phyloP scores from a whole-genome alignment of 148 eudicot genomes.

The Rhododendron griersonianum region DNA sequence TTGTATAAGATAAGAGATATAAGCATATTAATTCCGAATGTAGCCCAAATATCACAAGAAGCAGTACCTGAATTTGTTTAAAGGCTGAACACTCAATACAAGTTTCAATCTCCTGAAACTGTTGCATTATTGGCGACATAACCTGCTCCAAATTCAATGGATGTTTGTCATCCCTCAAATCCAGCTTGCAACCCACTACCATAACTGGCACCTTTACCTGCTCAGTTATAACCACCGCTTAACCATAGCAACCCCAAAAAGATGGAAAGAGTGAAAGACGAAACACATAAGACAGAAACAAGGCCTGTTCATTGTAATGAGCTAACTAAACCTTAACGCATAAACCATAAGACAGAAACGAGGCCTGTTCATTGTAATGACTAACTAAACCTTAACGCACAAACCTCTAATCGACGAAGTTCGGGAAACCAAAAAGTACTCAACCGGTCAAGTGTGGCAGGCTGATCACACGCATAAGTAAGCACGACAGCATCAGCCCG shows the following conservation, averaged over 20 bases:
- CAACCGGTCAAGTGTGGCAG: slow-evolving; percentile 67
- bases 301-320: background rate
- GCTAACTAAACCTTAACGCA: background rate
- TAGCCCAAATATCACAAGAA: background rate
- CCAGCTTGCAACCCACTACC: slow-evolving; percentile 96
- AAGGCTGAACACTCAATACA: slow-evolving; percentile 88
- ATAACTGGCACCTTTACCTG: slow-evolving; percentile 90
- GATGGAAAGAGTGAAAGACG: background rate
- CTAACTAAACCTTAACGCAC: background rate
- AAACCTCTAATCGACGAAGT: slow-evolving; percentile 84
- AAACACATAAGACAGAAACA: background rate
- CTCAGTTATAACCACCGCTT: slow-evolving; percentile 13
- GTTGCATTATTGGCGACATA: slow-evolving; percentile 98
- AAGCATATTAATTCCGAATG: background rate
- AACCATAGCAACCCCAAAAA: background rate
- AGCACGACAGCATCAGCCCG: slow-evolving; percentile 91
- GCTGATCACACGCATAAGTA: slow-evolving; percentile 89
- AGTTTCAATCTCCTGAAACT: slow-evolving; percentile 93
- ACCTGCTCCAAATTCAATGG: slow-evolving; percentile 76
- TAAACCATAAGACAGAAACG: slow-evolving; percentile 28
- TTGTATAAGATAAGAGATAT: background rate
- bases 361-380: background rate
- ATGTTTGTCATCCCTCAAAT: slow-evolving; percentile 77
- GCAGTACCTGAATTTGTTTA: slow-evolving; percentile 74
- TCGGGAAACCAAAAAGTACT: slow-evolving; percentile 92